phyloP scores from a whole-genome alignment of 345 rosid species.

The Cochlearia excelsa region DNA sequence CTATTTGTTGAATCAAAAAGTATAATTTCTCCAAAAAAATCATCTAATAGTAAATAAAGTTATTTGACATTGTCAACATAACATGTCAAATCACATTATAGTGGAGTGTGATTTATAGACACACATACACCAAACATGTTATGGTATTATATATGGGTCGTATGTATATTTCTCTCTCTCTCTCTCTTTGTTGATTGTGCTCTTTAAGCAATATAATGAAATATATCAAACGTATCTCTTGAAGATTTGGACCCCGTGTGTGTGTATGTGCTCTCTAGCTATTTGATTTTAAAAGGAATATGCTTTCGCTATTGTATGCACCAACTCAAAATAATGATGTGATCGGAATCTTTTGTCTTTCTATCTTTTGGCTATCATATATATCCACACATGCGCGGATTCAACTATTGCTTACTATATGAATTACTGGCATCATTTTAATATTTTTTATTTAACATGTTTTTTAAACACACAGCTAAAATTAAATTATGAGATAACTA shows the following conservation, averaged over 20 bases:
- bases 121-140: constrained; percentile 22
- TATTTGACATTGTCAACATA: constrained; percentile 16
- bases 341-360: constrained; percentile 32
- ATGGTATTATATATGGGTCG: neutral
- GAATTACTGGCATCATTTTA: no score
- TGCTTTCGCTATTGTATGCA: constrained; percentile 35
- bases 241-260: constrained; percentile 12
- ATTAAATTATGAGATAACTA: no score
- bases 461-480: neutral
- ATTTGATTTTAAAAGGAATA: constrained; percentile 31
- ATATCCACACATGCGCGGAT: constrained; percentile 36
- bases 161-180: constrained; percentile 10
- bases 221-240: constrained; percentile 10
- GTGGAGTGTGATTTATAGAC: constrained; percentile 33
- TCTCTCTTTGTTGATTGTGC: constrained; percentile 9
- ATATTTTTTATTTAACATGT: no score
- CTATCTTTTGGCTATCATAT: constrained; percentile 10
- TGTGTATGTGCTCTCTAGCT: constrained; percentile 21
- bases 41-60: no score
- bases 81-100: constrained; percentile 29
- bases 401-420: constrained; percentile 13
- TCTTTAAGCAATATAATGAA: constrained; percentile 22
- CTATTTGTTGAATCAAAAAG: no score
- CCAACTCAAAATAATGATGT: constrained; percentile 30
- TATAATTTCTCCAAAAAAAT: no score